A percentile compares a stretch with the other conserved stretches of the same genome.
Evolutionary conservation across 176 grass and related monocot species (phyloP).

Genomic region (Panicum miliaceum): DNA sequence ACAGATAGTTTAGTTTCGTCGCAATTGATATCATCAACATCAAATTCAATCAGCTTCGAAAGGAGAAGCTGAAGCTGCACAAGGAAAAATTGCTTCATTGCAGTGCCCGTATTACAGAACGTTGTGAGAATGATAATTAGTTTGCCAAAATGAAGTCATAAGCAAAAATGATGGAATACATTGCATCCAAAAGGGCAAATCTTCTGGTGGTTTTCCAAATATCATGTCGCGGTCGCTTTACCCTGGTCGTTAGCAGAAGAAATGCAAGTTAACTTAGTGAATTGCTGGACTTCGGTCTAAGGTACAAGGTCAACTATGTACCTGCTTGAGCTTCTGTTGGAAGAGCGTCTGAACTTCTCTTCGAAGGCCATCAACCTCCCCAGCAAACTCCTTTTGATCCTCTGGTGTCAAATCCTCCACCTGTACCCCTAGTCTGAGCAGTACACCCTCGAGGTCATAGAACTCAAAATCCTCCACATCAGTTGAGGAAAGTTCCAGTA

Average conservation of each 20-base stretch:
- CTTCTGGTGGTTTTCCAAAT: not conserved
- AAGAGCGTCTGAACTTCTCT: slow-evolving; percentile 72
- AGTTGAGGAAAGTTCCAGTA: slow-evolving; percentile 63
- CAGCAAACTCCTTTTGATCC: slow-evolving; percentile 67
- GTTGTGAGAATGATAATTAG: not conserved
- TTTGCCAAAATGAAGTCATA: no score
- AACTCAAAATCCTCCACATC: slow-evolving; percentile 57
- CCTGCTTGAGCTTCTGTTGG: slow-evolving; percentile 68
- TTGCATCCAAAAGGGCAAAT: not conserved
- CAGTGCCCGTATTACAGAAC: not conserved
- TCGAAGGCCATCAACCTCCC: slow-evolving; percentile 71
- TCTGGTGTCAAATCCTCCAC: slow-evolving; percentile 65
- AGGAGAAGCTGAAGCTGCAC: not conserved
- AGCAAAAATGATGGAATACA: not conserved
- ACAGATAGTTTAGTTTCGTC: not conserved
- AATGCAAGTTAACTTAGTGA: slow-evolving; percentile 19
- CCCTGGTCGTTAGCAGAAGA: slow-evolving; percentile 25
- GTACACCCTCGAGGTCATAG: slow-evolving; percentile 45
- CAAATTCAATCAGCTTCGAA: not conserved
- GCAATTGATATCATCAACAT: not conserved
- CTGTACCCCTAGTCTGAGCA: slow-evolving; percentile 63
- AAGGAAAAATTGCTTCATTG: slow-evolving; percentile 4
- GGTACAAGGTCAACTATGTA: not conserved
- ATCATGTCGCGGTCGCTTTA: not conserved
- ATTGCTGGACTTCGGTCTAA: not conserved